Conservation (phyloP, 2,329 filamentous ascomycete genomes). For the Colletotrichum nymphaeae region DNA sequence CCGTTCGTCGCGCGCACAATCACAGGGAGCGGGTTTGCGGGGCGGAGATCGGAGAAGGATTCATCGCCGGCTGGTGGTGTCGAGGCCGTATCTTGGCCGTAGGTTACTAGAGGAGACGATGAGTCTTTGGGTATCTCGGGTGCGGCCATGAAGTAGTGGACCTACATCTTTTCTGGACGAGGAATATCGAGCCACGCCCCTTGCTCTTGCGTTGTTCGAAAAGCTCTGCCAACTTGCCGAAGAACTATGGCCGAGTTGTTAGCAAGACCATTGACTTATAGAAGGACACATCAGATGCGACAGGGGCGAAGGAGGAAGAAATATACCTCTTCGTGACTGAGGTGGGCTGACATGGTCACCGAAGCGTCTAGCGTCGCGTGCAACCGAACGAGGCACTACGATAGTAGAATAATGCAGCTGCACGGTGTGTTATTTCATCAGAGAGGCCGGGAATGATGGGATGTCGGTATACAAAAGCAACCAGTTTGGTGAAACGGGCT, state of each 20-base stretch:
- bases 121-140: neutral
- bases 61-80: conserved; percentile 50
- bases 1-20: conserved; percentile 89
- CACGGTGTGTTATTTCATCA: neutral
- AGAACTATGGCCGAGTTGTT: conserved; percentile 69
- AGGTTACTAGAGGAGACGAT: conserved; percentile 50
- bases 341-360: conserved; percentile 53
- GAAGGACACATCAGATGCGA: neutral
- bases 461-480: neutral
- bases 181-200: conserved; percentile 78
- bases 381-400: neutral
- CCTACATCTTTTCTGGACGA: conserved; percentile 82
- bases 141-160: conserved; percentile 9
- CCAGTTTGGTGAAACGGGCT: neutral
- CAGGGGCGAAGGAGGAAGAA: neutral
- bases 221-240: conserved; percentile 73
- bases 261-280: conserved; percentile 6
- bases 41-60: conserved; percentile 70
- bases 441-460: neutral
- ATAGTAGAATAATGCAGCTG: neutral
- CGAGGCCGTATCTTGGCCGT: conserved; percentile 55
- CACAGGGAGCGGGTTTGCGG: conserved; percentile 73
- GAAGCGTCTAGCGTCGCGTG: neutral
- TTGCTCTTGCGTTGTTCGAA: conserved; percentile 75
- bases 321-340: conserved; percentile 71